These are phyloP conservation scores for Alloteropsis semialata DNA, from an alignment of 176 grass and related monocot species.

Conservation along the genomic window DNA sequence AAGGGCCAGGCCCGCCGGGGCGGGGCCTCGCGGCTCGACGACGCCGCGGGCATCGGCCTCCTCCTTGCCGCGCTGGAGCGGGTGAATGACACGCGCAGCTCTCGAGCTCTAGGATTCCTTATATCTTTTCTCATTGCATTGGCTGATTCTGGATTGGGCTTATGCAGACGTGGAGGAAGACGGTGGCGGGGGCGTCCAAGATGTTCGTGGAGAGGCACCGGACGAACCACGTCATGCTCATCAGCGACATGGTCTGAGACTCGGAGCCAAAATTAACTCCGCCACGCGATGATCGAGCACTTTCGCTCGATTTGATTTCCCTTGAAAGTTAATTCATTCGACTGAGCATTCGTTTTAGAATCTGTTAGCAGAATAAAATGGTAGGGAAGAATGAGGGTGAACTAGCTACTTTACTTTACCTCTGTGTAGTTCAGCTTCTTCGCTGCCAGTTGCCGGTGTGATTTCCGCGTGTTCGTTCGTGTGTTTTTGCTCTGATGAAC, in stretches of 20 bases:
- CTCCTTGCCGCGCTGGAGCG: slow-evolving; percentile 76
- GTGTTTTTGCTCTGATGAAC: not conserved
- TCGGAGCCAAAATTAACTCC: not conserved
- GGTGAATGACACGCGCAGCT: slow-evolving; percentile 28
- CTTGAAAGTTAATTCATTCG: not conserved
- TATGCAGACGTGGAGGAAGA: slow-evolving; percentile 81
- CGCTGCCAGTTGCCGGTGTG: not conserved
- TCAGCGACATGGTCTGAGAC: slow-evolving; percentile 74
- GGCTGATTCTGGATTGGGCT: slow-evolving; percentile 5
- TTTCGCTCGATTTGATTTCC: not conserved
- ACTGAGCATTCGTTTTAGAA: not conserved
- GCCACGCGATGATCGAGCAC: not conserved
- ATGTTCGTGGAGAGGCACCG: slow-evolving; percentile 87
- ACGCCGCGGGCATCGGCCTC: slow-evolving; percentile 49
- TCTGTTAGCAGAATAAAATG: slow-evolving; percentile 13
- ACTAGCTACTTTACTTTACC: not conserved
- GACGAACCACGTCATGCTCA: slow-evolving; percentile 67
- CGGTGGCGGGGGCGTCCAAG: slow-evolving; percentile 84
- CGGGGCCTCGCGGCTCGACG: slow-evolving; percentile 49
- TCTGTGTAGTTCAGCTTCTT: not conserved
- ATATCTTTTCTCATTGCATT: not conserved
- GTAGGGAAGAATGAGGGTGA: not conserved
- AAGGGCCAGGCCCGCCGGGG: slow-evolving; percentile 43
- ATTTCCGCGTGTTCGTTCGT: slow-evolving; percentile 6
- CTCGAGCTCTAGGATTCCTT: not conserved